Evolutionary conservation across 2,329 filamentous ascomycete genomes (phyloP), one percentile per base, ranked within the genome.

Genomic region (Trichophyton benhamiae): DNA sequence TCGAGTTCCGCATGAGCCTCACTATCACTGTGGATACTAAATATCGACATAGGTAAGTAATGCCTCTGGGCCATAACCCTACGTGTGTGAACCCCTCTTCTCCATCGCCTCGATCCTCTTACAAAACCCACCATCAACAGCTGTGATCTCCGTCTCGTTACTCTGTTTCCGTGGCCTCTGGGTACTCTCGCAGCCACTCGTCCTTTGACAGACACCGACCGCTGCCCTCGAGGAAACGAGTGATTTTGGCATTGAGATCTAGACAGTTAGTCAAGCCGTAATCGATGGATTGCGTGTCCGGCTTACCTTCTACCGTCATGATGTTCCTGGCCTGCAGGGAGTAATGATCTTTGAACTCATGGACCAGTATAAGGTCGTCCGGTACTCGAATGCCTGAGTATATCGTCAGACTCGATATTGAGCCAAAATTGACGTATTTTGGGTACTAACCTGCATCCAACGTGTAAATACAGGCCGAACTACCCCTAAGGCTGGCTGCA

Each of bases 341-440:
- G 49, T 67, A 68, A 59, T 68, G 65, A 49, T 67, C 65, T 2
- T 48, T 17, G 57, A 68, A 67, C 57, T 67, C 66, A 60, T 68
- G 66, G n/a, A 68, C 66, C 9, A 68, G 58, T 53, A 67, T 67
- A 0, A 68, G 63, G 63, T 67, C 66, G 17, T 66, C 59, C 22
- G 66, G 66, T n/a, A 57, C 63, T 49, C 48, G 52, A 0, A 59
- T 62, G 49, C 64, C 64, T 67, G 22, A 8, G 8, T n/a, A 13
- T 38, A 38, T 20, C 46, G 13, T 22, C 8, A 52, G 17, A 27
- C 8, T 13, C 9, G 11, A 13, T 1, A 4, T 11, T 11, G 13
- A 3, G 2, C 46, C 46, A 20, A 20, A 52, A 22, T 3, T 13
- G 20, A 52, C 13, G 11, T 25, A 17, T 7, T 30, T 30, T 30